Evolutionary conservation across 257 asterid genomes (phyloP), one percentile per base, ranked within the genome.

Genomic region (Paulownia fortunei): DNA sequence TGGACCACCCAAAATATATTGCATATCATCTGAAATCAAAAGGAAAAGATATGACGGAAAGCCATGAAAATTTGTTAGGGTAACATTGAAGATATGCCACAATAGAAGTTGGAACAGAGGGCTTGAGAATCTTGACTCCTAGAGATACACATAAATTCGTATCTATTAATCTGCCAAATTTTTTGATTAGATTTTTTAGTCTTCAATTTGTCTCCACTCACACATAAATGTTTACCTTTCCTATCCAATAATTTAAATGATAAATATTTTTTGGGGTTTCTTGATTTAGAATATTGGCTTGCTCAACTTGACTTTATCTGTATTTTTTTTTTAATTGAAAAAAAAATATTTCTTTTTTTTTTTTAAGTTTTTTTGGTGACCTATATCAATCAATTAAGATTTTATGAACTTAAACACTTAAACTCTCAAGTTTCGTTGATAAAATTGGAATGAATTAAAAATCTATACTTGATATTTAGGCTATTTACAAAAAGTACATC

Each of bases 111-210:
- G 83, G 75, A 84, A 84, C 85, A 84, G 0, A 72, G 11, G 82
- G 97, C 87, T 60, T 87, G 97, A 91, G 75, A 88, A 89, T 89
- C 82, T 89, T 92, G 91, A 89, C 93, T 71, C n/a, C n/a, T 47
- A 7, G 4, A 34, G 21, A 56, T 27, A 24, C 39, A 62, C 32
- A 21, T 51, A 39, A 79, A 26, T 76, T 79, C 56, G 41, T 65
- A 52, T 73, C 64, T 49, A 73, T 47, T 78, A 23, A 78, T 84
- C 62, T 61, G 10, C 82, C 36, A 54, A 72, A 74, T 26, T 67
- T 61, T 70, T 60, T 51, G 46, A 58, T 83, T 77, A 72, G 80
- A 84, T 80, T 87, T 64, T 59, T 73, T 72, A 54, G 69, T 76
- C 85, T 76, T 85, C 81, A 59, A 81, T 81, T 73, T 79, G 87